Evolutionary conservation across 768 basidiomycete species (phyloP).

Genomic region (Phlebiopsis gigantea): DNA sequence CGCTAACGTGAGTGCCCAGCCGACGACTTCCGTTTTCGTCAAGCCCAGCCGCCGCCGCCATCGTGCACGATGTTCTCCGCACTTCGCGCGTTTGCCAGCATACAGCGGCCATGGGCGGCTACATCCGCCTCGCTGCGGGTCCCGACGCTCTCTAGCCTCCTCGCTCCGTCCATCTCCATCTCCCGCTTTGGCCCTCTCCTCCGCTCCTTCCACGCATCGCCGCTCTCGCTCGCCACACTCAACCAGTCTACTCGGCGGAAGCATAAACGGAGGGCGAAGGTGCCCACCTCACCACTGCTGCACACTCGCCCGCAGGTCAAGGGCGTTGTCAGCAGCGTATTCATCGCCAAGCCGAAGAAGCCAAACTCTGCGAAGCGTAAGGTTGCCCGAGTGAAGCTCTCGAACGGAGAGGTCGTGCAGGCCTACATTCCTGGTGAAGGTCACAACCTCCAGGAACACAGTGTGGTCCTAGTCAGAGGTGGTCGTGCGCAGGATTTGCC

Average conservation of each 20-base stretch:
- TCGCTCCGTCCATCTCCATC: background rate
- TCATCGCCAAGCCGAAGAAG: slow-evolving; percentile 88
- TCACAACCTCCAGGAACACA: slow-evolving; percentile 89
- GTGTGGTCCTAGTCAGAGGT: slow-evolving; percentile 91
- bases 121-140: background rate
- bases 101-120: slow-evolving; percentile 1
- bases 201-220: slow-evolving; percentile 60
- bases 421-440: slow-evolving; percentile 98
- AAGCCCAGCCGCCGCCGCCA: background rate
- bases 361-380: slow-evolving; percentile 99
- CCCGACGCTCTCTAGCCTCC: slow-evolving; percentile 9
- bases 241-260: slow-evolving; percentile 87
- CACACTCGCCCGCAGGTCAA: slow-evolving; percentile 80
- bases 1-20: slow-evolving; percentile 16
- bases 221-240: slow-evolving; percentile 59
- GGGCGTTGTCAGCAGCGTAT: slow-evolving; percentile 81
- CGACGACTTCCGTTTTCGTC: slow-evolving; percentile 7
- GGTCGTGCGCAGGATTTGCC: slow-evolving; percentile 97
- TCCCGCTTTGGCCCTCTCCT: slow-evolving; percentile 19
- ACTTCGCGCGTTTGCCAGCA: slow-evolving; percentile 14
- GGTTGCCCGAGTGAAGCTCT: slow-evolving; percentile 89
- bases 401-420: slow-evolving; percentile 82
- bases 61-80: slow-evolving; percentile 20
- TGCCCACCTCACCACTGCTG: slow-evolving; percentile 76
- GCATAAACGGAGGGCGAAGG: slow-evolving; percentile 37